Percentiles rank a stretch among this genome's conserved stretches.
Conservation (phyloP, 768 basidiomycete genomes). For the Tylopilus rubrobrunneus region DNA sequence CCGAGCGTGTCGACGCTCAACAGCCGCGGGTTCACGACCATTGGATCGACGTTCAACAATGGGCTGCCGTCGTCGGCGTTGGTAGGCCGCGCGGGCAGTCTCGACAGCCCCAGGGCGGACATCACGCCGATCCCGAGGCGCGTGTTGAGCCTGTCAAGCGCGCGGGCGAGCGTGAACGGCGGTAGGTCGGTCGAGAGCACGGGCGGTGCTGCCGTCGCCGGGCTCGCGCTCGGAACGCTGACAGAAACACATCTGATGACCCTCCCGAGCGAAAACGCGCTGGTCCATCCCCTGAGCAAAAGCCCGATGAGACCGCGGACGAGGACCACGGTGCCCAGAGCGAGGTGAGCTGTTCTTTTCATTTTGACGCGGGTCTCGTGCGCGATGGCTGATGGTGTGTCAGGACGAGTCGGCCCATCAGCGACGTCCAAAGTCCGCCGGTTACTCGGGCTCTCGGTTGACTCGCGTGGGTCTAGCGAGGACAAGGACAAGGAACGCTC, state of each 20-base stretch:
- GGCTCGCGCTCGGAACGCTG: slow-evolving; percentile 17
- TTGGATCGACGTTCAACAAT: slow-evolving; percentile 28
- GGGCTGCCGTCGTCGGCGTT: slow-evolving; percentile 23
- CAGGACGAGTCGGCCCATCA: slow-evolving; percentile 52
- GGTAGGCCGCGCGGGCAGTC: slow-evolving; percentile 17
- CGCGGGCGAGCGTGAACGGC: slow-evolving; percentile 24
- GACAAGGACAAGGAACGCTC: slow-evolving; percentile 38
- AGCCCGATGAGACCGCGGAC: slow-evolving; percentile 28
- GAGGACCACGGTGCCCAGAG: slow-evolving; percentile 61
- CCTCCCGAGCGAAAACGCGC: slow-evolving; percentile 60
- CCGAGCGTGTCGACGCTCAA: slow-evolving; percentile 41
- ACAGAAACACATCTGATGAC: slow-evolving; percentile 50
- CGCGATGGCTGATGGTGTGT: background rate
- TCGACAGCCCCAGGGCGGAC: slow-evolving; percentile 32
- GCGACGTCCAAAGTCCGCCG: slow-evolving; percentile 35
- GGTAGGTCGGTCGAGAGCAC: slow-evolving; percentile 20
- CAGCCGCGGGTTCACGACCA: slow-evolving; percentile 34
- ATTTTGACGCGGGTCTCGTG: background rate
- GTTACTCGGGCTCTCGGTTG: slow-evolving; percentile 62
- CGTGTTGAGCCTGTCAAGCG: slow-evolving; percentile 26
- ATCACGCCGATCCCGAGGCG: slow-evolving; percentile 19
- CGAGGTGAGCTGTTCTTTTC: slow-evolving; percentile 59
- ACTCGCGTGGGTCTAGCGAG: no score
- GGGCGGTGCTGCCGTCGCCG: slow-evolving; percentile 14
- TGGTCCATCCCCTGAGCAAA: slow-evolving; percentile 39